Base-by-base conservation (phyloP, 306 rosid genomes). In the Casuarina glauca region DNA sequence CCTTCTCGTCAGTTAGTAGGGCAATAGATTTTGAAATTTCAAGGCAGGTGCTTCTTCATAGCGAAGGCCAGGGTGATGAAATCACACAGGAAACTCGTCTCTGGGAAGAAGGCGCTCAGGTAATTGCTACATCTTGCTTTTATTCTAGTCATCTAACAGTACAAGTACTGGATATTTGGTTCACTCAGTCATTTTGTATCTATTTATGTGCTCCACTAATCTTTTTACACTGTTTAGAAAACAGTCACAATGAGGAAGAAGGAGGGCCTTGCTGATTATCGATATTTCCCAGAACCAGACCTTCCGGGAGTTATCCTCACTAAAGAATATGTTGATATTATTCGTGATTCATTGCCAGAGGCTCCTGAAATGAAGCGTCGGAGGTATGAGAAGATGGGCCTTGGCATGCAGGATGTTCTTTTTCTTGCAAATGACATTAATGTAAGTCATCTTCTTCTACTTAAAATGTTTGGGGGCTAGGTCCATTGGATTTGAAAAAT, bases 251-350 rank as follows among this genome's bases (percentile, higher is more conserved):
- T 95, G 99, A 95, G 99, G 90, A 95, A 89, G 85, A 93, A 95
- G 83, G 97, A 95, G 89, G 97, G 99, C 70, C 97, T 95, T 67
- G 85, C 99, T 75, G 99, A 95, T 90, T 95, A 95, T 83, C 89
- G 93, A 84, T 95, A 95, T 87, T 93, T 91, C 83, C 99, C 99
- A 62, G 97, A 95, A 83, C 97, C 97, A 72, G 98, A 95, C 83
- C 97, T 93, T 76, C 97, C 96, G 5, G 89, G 87, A 50, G 97
- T 92, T 82, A 82, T 84, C 39, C 91, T 95, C 81, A 83, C 89
- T 79, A 82, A 85, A 57, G 93, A 88, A 77, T 93, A 88, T 78
- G 90, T 95, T 75, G 89, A 93, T 81, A 73, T 12, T 75, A 87
- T 95, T 54, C 70, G 36, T 64, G 79, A 78, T 71, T 87, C 93